phyloP scores from a whole-genome alignment of 495 filamentous ascomycete species.

The Pseudoneurospora amorphoporcata region DNA sequence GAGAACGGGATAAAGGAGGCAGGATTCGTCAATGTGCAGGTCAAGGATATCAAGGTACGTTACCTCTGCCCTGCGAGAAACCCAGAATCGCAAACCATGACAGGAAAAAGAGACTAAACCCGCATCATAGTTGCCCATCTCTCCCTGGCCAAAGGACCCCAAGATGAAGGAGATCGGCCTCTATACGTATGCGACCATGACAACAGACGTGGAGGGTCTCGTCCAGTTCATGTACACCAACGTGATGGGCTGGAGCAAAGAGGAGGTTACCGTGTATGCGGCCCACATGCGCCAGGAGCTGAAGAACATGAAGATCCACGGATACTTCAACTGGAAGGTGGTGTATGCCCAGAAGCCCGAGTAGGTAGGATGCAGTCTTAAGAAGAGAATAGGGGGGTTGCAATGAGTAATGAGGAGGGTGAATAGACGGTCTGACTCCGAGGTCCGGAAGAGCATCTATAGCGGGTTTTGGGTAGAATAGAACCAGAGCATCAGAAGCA shows the following conservation, averaged over 20 bases:
- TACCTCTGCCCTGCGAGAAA: no score
- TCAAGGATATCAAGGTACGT: conserved; percentile 31
- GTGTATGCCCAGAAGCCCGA: conserved; percentile 26
- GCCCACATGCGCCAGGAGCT: conserved; percentile 26
- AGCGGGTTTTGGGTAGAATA: no score
- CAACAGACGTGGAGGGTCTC: conserved; percentile 25
- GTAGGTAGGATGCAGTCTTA: no score
- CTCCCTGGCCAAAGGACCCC: conserved; percentile 40
- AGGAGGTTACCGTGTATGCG: conserved; percentile 27
- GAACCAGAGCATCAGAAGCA: no score
- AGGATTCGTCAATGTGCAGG: conserved; percentile 30
- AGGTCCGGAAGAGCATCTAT: no score
- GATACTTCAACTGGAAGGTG: conserved; percentile 23
- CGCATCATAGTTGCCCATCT: conserved; percentile 29
- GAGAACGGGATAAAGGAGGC: conserved; percentile 22
- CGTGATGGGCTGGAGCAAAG: conserved; percentile 19
- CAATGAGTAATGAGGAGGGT: no score
- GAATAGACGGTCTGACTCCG: no score
- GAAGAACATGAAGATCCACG: conserved; percentile 16
- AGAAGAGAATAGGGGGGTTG: no score
- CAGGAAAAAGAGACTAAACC: background rate
- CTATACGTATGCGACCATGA: conserved; percentile 19
- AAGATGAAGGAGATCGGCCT: conserved; percentile 41
- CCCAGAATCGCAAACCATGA: no score
- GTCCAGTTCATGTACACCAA: conserved; percentile 22